phyloP scores from a whole-genome alignment of 805 yeast genomes.

The Pichia nanzhaoensis region DNA sequence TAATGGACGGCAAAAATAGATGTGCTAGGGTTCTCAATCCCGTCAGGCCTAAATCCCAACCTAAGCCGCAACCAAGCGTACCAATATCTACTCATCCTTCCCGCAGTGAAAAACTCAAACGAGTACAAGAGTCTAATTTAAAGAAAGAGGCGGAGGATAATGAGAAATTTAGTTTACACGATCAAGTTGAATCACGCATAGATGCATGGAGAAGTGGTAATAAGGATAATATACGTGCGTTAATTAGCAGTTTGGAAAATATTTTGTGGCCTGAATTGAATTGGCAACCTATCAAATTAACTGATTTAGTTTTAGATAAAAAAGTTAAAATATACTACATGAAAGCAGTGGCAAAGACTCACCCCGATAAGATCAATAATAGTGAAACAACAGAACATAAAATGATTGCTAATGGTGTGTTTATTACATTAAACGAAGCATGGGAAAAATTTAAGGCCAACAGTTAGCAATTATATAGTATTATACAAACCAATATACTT shows the following conservation, averaged over 20 bases:
- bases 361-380: constrained; percentile 75
- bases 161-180: constrained; percentile 57
- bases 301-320: constrained; percentile 81
- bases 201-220: constrained; percentile 66
- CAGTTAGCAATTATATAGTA: not conserved
- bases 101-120: constrained; percentile 38
- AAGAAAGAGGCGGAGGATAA: constrained; percentile 43
- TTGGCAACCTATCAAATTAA: constrained; percentile 61
- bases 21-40: constrained; percentile 64
- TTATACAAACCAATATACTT: too few relatives aligned
- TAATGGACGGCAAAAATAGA: constrained; percentile 78
- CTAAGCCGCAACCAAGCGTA: too few relatives aligned
- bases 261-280: constrained; percentile 61
- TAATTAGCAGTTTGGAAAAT: constrained; percentile 60
- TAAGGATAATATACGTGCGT: constrained; percentile 72
- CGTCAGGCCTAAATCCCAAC: constrained; percentile 10
- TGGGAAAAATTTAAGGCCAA: constrained; percentile 72
- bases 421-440: constrained; percentile 74
- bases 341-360: constrained; percentile 73
- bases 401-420: constrained; percentile 82
- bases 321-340: constrained; percentile 80
- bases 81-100: constrained; percentile 21
- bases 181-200: constrained; percentile 49
- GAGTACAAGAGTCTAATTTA: constrained; percentile 42
- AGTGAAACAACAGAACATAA: constrained; percentile 58